Percentiles rank a stretch among this genome's conserved stretches.
Conservation (phyloP, 2,329 filamentous ascomycete genomes). For the Aspergillus quadricinctus region DNA sequence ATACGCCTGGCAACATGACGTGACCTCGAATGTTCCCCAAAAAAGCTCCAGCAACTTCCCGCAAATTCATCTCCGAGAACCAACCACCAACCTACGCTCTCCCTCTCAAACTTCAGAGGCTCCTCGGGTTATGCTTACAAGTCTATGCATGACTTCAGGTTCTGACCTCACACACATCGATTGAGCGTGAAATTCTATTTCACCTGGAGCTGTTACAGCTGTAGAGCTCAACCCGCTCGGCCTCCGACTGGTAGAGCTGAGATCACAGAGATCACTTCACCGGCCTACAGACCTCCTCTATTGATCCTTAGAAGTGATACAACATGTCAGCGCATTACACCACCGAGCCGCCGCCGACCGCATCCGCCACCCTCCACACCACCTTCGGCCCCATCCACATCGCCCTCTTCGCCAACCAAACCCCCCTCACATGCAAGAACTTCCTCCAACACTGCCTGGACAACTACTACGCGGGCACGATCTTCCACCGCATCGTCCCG, state of each 20-base stretch:
- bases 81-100: not conserved
- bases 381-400: slow-evolving; percentile 83
- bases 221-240: not conserved
- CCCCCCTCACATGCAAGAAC: slow-evolving; percentile 85
- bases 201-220: not conserved
- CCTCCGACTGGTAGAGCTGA: not conserved
- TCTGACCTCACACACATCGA: not conserved
- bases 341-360: slow-evolving; percentile 89
- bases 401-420: slow-evolving; percentile 93
- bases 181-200: not conserved
- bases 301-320: not conserved
- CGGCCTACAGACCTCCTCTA: not conserved
- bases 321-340: slow-evolving; percentile 87
- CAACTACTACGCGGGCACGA: slow-evolving; percentile 88
- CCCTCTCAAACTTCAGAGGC: not conserved
- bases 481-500: slow-evolving; percentile 89
- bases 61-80: slow-evolving; percentile 2
- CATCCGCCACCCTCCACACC: slow-evolving; percentile 85
- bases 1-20: slow-evolving; percentile 12
- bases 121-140: not conserved
- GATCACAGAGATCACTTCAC: not conserved
- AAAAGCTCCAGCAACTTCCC: slow-evolving; percentile 15
- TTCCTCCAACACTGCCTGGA: slow-evolving; percentile 94
- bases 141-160: not conserved
- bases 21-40: slow-evolving; percentile 11